phyloP scores from a whole-genome alignment of 768 basidiomycete genomes.

The Harrya chromipes region DNA sequence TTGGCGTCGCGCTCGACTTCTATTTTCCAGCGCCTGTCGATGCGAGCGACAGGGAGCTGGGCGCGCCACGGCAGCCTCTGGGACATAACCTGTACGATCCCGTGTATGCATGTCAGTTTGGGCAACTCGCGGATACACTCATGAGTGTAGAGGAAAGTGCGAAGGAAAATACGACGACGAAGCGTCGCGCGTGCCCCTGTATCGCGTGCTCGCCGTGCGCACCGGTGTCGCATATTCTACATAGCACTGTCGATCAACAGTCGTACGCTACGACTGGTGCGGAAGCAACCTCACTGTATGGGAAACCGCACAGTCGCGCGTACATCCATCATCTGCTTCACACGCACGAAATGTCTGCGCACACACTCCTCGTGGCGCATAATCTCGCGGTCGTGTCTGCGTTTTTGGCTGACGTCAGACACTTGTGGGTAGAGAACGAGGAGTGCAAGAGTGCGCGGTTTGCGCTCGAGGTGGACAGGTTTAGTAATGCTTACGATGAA shows the following conservation, averaged over 20 bases:
- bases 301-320: constrained; percentile 45
- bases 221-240: constrained; percentile 36
- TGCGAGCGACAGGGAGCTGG: background rate
- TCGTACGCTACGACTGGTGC: constrained; percentile 12
- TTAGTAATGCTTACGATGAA: constrained; percentile 52
- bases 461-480: constrained; percentile 47
- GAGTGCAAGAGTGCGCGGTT: constrained; percentile 23
- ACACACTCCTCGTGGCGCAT: constrained; percentile 70
- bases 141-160: constrained; percentile 10
- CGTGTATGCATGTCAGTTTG: constrained; percentile 60
- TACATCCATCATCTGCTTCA: constrained; percentile 84
- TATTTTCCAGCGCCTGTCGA: constrained; percentile 49
- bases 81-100: constrained; percentile 73
- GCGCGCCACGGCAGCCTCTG: constrained; percentile 26
- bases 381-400: constrained; percentile 65
- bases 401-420: constrained; percentile 62
- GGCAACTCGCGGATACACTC: constrained; percentile 44
- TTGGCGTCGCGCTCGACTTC: constrained; percentile 80
- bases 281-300: constrained; percentile 10
- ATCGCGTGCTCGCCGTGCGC: constrained; percentile 52
- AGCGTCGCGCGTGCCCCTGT: constrained; percentile 42
- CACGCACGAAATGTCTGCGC: constrained; percentile 89
- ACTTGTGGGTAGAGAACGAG: constrained; percentile 17
- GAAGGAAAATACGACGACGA: background rate
- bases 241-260: constrained; percentile 42